Evolutionary conservation across 306 rosid genomes (phyloP).

Genomic region (Rubus parviflorus): DNA sequence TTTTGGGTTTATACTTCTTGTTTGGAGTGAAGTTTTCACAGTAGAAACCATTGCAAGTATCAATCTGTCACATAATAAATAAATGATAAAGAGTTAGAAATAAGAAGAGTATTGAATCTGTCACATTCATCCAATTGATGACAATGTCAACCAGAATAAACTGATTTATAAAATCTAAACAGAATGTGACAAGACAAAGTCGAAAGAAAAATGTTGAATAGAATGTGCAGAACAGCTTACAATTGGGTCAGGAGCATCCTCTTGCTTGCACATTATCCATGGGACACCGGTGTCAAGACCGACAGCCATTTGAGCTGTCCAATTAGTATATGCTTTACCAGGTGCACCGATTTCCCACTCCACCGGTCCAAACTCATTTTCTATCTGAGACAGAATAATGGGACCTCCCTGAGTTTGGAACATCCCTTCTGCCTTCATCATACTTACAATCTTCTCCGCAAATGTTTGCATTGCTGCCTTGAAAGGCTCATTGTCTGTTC

Average conservation of each 20-base stretch:
- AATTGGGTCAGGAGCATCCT: constrained; percentile 92
- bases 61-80: constrained; percentile 50
- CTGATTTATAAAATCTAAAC: neutral
- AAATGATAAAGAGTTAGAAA: constrained; percentile 5
- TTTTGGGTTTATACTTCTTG: constrained; percentile 68
- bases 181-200: constrained; percentile 3
- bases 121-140: neutral
- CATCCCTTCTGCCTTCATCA: constrained; percentile 82
- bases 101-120: neutral
- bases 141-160: neutral
- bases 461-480: constrained; percentile 91
- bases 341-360: constrained; percentile 84
- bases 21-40: constrained; percentile 83
- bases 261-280: constrained; percentile 99
- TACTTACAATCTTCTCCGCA: constrained; percentile 67
- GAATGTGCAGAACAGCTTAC: constrained; percentile 39
- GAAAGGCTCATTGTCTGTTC: constrained; percentile 92
- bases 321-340: constrained; percentile 77
- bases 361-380: constrained; percentile 88
- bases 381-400: constrained; percentile 89
- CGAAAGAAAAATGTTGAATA: neutral
- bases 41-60: constrained; percentile 88
- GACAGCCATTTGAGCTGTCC: constrained; percentile 94
- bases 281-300: constrained; percentile 86
- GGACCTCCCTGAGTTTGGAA: constrained; percentile 93